Conservation (phyloP, 176 grass and related monocot genomes). For the Musa itinerans region DNA sequence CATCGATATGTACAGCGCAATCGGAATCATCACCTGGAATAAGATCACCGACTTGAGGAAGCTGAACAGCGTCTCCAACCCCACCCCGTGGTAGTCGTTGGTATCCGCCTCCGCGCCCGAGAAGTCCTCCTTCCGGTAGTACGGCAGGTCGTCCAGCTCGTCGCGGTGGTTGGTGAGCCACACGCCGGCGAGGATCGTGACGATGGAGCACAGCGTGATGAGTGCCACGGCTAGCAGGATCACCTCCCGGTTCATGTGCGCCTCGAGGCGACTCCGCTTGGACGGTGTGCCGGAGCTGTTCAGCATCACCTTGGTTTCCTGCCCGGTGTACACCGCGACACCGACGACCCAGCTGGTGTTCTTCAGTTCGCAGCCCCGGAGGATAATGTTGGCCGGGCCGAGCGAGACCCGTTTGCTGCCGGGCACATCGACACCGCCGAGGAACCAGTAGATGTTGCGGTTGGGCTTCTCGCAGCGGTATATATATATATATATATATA, state of each 20-base stretch:
- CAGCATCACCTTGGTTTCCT: too few species aligned
- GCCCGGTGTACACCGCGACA: too few species aligned
- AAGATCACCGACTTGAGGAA: slow-evolving; percentile 62
- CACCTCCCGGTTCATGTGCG: too few species aligned
- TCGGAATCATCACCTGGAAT: slow-evolving; percentile 82
- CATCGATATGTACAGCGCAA: slow-evolving; percentile 82
- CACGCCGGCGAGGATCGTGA: too few species aligned
- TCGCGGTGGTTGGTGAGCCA: too few species aligned
- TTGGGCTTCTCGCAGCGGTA: slow-evolving; percentile 8
- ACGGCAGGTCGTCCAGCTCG: slow-evolving; percentile 19
- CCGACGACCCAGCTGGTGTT: too few species aligned
- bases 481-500: too few species aligned
- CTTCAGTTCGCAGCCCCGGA: too few species aligned
- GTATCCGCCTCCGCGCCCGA: background rate
- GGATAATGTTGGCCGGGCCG: background rate
- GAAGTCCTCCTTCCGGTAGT: slow-evolving; percentile 50
- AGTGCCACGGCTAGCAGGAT: too few species aligned
- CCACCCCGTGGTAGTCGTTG: slow-evolving; percentile 63
- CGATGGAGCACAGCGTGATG: too few species aligned
- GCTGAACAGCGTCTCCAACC: slow-evolving; percentile 44
- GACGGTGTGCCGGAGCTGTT: too few species aligned
- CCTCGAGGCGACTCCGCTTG: too few species aligned
- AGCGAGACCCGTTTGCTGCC: background rate
- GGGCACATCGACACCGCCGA: background rate
- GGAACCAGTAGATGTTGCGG: slow-evolving; percentile 12